Percentiles rank a stretch among this genome's conserved stretches.
These are phyloP conservation scores for Neotropicomus parvogracilis DNA, from an alignment of 1,284 basidiomycete species.

Conservation along the genomic window DNA sequence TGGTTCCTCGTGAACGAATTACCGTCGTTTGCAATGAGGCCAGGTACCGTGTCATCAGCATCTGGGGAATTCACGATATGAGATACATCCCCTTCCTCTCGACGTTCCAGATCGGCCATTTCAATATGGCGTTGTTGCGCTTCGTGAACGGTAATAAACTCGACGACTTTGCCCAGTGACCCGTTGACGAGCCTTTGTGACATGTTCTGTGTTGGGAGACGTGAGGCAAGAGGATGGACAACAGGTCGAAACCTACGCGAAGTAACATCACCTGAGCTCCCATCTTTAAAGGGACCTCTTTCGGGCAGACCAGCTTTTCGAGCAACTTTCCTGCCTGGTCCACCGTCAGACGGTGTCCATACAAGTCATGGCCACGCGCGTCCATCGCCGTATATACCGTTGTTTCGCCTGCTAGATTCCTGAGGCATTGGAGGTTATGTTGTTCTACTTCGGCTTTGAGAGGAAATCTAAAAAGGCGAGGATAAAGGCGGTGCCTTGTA, in stretches of 20 bases:
- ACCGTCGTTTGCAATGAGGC: slow-evolving; percentile 22
- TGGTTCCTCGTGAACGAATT: slow-evolving; percentile 28
- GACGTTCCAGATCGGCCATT: slow-evolving; percentile 32
- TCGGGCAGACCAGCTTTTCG: slow-evolving; percentile 32
- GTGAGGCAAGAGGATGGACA: background rate
- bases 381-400: slow-evolving; percentile 28
- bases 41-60: slow-evolving; percentile 12
- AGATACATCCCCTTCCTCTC: slow-evolving; percentile 8
- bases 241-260: slow-evolving; percentile 41
- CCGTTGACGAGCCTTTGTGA: slow-evolving; percentile 79
- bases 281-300: slow-evolving; percentile 32
- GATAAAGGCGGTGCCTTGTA: background rate
- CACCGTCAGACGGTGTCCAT: slow-evolving; percentile 15
- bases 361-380: slow-evolving; percentile 24
- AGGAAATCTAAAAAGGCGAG: slow-evolving; percentile 21
- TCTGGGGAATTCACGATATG: slow-evolving; percentile 6
- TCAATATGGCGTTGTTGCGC: slow-evolving; percentile 41
- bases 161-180: slow-evolving; percentile 75
- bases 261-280: slow-evolving; percentile 71
- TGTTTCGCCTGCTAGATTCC: slow-evolving; percentile 15
- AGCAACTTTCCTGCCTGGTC: slow-evolving; percentile 27
- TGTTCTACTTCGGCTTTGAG: slow-evolving; percentile 27
- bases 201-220: slow-evolving; percentile 40
- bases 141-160: slow-evolving; percentile 52
- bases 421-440: slow-evolving; percentile 22